phyloP scores from a whole-genome alignment of 768 basidiomycete genomes.

The Hygrophoropsis aurantiaca region DNA sequence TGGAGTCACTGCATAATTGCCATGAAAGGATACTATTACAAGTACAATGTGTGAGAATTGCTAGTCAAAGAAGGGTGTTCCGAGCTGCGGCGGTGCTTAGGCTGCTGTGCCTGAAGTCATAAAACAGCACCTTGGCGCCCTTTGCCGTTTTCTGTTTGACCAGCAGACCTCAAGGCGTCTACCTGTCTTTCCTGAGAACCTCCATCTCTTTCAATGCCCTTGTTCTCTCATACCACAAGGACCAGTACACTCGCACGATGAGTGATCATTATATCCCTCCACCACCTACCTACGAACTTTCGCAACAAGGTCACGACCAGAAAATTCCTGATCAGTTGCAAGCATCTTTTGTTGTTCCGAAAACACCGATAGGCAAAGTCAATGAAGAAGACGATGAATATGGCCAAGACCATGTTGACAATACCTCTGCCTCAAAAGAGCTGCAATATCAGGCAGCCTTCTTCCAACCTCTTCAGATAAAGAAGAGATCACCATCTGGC shows the following conservation, averaged over 20 bases:
- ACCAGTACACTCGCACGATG: slow-evolving; percentile 14
- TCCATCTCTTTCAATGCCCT: slow-evolving; percentile 2
- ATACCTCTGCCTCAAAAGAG: background rate
- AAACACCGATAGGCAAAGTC: slow-evolving; percentile 8
- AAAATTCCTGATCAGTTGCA: slow-evolving; percentile 40
- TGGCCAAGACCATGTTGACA: slow-evolving; percentile 13
- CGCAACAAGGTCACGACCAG: slow-evolving; percentile 45
- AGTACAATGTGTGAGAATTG: too few species aligned
- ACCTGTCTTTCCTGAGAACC: slow-evolving; percentile 2
- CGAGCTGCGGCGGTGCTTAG: too few species aligned
- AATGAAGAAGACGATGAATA: slow-evolving; percentile 17
- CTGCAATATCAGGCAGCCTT: slow-evolving; percentile 9
- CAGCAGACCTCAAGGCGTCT: background rate
- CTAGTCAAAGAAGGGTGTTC: too few species aligned
- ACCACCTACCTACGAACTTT: slow-evolving; percentile 43
- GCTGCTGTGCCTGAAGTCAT: too few species aligned
- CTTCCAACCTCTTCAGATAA: slow-evolving; percentile 8
- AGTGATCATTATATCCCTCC: slow-evolving; percentile 26
- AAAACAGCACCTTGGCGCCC: too few species aligned
- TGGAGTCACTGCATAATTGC: too few species aligned
- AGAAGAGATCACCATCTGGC: slow-evolving; percentile 4
- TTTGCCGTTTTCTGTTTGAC: too few species aligned
- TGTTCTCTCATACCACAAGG: slow-evolving; percentile 1
- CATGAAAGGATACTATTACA: too few species aligned
- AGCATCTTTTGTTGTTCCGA: slow-evolving; percentile 7